Evolutionary conservation across 2,329 filamentous ascomycete species (phyloP).

Genomic region (Ophiostoma fasciatum): DNA sequence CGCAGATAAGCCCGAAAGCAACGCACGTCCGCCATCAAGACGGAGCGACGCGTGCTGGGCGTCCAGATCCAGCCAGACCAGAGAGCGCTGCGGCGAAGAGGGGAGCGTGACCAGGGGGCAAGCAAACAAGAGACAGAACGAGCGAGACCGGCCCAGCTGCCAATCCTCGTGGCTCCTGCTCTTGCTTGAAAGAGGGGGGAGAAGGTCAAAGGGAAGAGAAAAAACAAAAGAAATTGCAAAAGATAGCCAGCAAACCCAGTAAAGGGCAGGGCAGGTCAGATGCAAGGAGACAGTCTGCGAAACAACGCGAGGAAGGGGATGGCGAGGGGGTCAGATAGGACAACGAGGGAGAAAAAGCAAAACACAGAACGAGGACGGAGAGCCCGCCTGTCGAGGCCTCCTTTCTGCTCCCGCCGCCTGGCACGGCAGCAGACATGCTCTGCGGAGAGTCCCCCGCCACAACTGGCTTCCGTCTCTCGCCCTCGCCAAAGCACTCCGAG

Average conservation of each 20-base stretch:
- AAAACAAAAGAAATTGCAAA: conserved; percentile 3
- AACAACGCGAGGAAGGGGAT: not conserved
- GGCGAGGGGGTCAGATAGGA: not conserved
- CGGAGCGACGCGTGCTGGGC: conserved; percentile 1
- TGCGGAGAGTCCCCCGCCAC: not conserved
- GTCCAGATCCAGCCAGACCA: conserved; percentile 1
- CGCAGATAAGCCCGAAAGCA: conserved; percentile 3
- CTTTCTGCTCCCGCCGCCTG: not conserved
- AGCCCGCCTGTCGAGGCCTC: not conserved
- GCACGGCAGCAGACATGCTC: conserved; percentile 1
- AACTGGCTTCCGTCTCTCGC: not conserved
- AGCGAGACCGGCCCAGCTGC: not conserved
- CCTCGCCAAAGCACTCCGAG: conserved; percentile 1
- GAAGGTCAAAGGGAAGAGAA: not conserved
- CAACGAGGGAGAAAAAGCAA: not conserved
- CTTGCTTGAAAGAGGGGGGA: not conserved
- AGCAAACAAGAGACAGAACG: not conserved
- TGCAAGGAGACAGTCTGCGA: not conserved
- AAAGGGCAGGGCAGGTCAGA: conserved; percentile 1
- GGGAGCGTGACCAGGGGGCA: not conserved
- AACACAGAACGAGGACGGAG: not conserved
- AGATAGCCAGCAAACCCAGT: not conserved
- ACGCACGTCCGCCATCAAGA: conserved; percentile 1
- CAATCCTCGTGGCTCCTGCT: conserved; percentile 4
- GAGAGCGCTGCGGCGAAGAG: not conserved